Conservation (phyloP, 176 grass and related monocot species). For the Typha latifolia region DNA sequence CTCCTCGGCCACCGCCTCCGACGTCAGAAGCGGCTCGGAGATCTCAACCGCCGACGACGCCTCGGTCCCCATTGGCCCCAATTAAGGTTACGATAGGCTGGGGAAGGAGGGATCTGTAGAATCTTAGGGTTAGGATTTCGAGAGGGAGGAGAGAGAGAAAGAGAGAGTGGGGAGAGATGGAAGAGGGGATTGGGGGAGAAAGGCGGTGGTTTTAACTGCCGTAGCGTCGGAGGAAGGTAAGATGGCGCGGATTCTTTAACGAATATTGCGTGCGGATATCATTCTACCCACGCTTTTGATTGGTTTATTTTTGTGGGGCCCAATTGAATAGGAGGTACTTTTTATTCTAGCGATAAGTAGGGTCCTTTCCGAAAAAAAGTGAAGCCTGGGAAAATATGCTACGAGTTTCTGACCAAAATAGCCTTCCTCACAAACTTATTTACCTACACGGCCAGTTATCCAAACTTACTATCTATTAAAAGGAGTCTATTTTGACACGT, state of each 20-base stretch:
- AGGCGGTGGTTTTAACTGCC: neutral
- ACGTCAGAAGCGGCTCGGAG: conserved; percentile 23
- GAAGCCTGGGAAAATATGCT: too few species aligned
- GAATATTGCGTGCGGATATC: neutral
- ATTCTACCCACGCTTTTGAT: neutral
- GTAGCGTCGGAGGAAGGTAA: too few species aligned
- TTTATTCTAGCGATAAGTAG: too few species aligned
- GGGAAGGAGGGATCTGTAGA: neutral
- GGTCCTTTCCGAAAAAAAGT: too few species aligned
- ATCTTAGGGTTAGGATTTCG: conserved; percentile 2
- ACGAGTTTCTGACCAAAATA: too few species aligned
- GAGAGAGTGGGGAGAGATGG: neutral
- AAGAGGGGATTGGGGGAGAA: neutral
- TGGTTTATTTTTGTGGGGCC: neutral
- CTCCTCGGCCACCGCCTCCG: conserved; percentile 16
- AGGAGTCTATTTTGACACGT: too few species aligned
- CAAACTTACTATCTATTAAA: too few species aligned
- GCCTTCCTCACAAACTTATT: too few species aligned
- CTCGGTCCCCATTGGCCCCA: conserved; percentile 36
- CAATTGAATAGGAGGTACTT: neutral
- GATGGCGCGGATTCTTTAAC: neutral
- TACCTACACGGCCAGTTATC: too few species aligned
- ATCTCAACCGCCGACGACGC: conserved; percentile 17
- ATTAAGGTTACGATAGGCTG: neutral
- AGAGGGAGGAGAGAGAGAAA: neutral